Evolutionary conservation across 768 basidiomycete genomes (phyloP).

Genomic region (Nidula microcarpa): DNA sequence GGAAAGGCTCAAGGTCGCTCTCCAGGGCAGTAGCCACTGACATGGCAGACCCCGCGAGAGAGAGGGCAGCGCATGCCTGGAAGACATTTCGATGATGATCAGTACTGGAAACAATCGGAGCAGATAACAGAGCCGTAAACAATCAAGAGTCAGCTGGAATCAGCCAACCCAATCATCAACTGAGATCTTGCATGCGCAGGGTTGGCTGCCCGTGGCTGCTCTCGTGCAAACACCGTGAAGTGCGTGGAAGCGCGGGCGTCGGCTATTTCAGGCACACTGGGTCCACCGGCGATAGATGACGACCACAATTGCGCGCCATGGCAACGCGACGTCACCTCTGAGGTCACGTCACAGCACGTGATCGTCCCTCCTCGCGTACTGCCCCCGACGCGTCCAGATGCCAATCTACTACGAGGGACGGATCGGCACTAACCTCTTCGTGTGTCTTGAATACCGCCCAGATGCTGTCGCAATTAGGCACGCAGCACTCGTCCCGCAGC

Average conservation of each 20-base stretch:
- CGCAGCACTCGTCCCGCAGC: conserved; percentile 26
- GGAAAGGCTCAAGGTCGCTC: conserved; percentile 57
- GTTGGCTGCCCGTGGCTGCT: conserved; percentile 11
- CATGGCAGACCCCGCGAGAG: conserved; percentile 44
- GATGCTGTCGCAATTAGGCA: conserved; percentile 26
- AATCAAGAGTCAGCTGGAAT: too few species aligned
- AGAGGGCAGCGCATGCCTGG: conserved; percentile 56
- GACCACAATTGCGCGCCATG: too few species aligned
- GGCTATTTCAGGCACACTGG: too few species aligned
- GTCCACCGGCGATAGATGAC: too few species aligned
- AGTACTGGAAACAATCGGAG: not conserved
- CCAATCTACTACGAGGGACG: not conserved
- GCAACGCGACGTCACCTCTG: too few species aligned
- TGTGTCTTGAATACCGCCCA: conserved; percentile 62
- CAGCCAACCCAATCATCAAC: too few species aligned
- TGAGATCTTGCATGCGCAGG: conserved; percentile 3
- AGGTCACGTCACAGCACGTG: conserved; percentile 18
- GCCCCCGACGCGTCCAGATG: not conserved
- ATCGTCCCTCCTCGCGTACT: conserved; percentile 4
- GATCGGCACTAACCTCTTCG: conserved; percentile 47
- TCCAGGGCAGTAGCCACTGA: conserved; percentile 56
- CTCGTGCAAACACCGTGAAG: conserved; percentile 19
- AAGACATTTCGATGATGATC: not conserved
- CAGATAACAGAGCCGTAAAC: too few species aligned
- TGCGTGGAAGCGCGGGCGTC: conserved; percentile 19